A percentile compares a stretch with the other conserved stretches of the same genome.
Evolutionary conservation across 108 stramenopile genomes (phyloP).

Genomic region (Cyclotella sp.): DNA sequence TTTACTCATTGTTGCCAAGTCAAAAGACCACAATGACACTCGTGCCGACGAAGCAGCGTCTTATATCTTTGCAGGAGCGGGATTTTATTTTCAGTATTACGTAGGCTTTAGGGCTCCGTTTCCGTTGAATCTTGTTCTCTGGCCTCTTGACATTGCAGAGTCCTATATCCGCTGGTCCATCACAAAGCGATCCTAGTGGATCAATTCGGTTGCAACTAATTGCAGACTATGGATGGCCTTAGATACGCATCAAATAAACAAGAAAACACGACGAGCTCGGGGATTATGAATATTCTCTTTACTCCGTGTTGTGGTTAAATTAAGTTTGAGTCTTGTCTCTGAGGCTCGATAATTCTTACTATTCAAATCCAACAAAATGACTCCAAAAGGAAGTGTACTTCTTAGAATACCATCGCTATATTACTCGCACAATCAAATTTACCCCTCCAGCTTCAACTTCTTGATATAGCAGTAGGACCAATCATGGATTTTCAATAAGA

Average conservation of each 20-base stretch:
- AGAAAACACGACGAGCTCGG: no score
- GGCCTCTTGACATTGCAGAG: conserved; percentile 81
- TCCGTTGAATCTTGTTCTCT: conserved; percentile 87
- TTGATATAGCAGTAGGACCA: no score
- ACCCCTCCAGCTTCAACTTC: no score
- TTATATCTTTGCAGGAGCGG: conserved; percentile 83
- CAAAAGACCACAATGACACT: conserved; percentile 70
- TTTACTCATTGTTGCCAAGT: conserved; percentile 46
- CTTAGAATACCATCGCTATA: background rate
- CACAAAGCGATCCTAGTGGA: conserved; percentile 16
- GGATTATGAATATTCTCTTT: no score
- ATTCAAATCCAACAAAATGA: background rate
- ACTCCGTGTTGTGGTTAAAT: no score
- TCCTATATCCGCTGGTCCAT: conserved; percentile 78
- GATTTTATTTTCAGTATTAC: conserved; percentile 86
- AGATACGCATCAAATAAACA: no score
- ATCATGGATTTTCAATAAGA: no score
- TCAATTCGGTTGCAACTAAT: no score
- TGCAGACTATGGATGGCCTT: no score
- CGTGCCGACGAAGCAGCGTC: conserved; percentile 83
- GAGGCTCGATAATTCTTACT: no score
- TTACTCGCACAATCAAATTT: background rate
- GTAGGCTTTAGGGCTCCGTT: conserved; percentile 83
- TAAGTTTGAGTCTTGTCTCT: no score
- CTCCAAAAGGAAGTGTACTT: background rate